Percentiles rank a stretch among this genome's conserved stretches.
phyloP scores from a whole-genome alignment of 345 rosid species.

The Gossypium ekmanianum region DNA sequence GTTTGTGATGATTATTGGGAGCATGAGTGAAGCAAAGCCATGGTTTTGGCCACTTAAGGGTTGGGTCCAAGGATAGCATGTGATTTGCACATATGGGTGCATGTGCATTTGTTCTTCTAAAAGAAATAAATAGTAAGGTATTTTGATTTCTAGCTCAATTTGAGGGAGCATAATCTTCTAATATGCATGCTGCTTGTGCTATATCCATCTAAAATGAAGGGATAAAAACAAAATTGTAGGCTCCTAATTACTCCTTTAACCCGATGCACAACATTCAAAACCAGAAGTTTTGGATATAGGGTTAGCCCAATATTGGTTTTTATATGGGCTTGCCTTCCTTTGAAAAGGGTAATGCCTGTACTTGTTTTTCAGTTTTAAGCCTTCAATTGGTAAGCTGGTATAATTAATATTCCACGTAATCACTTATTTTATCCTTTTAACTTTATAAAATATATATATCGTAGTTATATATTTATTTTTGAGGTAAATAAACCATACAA shows the following conservation, averaged over 20 bases:
- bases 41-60: background rate
- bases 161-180: background rate
- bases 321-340: background rate
- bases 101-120: conserved; percentile 21
- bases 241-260: background rate
- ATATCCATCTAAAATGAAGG: background rate
- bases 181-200: background rate
- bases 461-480: too few relatives aligned
- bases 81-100: conserved; percentile 31
- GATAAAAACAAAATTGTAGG: background rate
- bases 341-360: background rate
- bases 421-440: too few relatives aligned
- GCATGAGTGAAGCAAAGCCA: conserved; percentile 21
- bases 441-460: too few relatives aligned
- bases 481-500: too few relatives aligned
- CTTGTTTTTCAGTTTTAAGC: too few relatives aligned
- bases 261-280: too few relatives aligned
- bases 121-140: background rate
- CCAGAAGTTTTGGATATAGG: background rate
- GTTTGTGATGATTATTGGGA: conserved; percentile 13
- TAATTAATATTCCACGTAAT: too few relatives aligned
- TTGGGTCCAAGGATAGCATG: conserved; percentile 22
- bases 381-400: too few relatives aligned
- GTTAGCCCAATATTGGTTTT: background rate
- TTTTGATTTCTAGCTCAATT: background rate